These are phyloP conservation scores for Boletus coccyginus DNA, from an alignment of 768 basidiomycete genomes.

Conservation along the genomic window DNA sequence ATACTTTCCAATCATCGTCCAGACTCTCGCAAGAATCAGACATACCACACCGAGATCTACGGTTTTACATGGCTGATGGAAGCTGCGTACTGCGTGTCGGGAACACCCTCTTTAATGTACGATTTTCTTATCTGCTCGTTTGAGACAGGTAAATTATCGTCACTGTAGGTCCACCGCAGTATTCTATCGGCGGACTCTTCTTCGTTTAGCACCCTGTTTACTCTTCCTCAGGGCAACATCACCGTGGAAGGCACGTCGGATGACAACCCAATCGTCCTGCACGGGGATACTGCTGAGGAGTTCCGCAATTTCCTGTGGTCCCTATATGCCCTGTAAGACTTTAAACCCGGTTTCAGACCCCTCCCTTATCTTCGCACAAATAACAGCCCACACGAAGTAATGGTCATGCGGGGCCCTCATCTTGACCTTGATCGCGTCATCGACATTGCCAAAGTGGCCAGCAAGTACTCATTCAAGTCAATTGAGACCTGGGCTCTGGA, in stretches of 20 bases:
- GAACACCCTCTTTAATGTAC: conserved; percentile 66
- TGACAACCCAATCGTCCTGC: conserved; percentile 59
- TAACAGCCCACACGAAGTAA: conserved; percentile 60
- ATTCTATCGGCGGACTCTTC: conserved; percentile 62
- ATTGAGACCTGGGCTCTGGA: conserved; percentile 75
- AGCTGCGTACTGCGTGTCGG: conserved; percentile 64
- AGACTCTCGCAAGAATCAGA: conserved; percentile 8
- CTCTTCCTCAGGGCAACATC: conserved; percentile 55
- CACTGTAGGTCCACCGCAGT: conserved; percentile 52
- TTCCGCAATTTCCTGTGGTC: conserved; percentile 76
- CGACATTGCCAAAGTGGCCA: conserved; percentile 62
- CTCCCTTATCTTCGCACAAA: conserved; percentile 1
- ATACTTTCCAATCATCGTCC: background rate
- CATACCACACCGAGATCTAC: conserved; percentile 39
- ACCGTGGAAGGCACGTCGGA: conserved; percentile 60
- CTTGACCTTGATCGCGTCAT: conserved; percentile 55
- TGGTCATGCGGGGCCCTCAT: conserved; percentile 42
- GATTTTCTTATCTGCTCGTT: conserved; percentile 19
- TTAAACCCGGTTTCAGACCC: background rate
- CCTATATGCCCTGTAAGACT: conserved; percentile 67
- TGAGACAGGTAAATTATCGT: background rate
- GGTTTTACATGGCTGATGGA: conserved; percentile 65
- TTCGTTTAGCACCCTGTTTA: conserved; percentile 64
- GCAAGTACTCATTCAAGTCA: conserved; percentile 74
- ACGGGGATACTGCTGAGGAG: conserved; percentile 60